These are phyloP conservation scores for Lagenaria siceraria DNA, from an alignment of 306 rosid genomes.

Conservation along the genomic window DNA sequence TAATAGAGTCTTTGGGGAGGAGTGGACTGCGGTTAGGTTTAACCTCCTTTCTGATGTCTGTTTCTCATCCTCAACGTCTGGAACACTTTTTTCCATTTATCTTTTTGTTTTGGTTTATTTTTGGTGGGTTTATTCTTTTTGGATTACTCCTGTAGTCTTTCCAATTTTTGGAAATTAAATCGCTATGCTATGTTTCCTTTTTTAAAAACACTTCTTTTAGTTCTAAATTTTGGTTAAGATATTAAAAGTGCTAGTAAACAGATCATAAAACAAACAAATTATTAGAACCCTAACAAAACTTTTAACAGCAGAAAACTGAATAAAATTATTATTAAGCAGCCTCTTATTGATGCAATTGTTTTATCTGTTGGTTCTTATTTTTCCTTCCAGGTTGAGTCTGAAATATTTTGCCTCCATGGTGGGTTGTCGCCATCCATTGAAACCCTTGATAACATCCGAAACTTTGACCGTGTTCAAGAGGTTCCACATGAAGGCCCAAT, in stretches of 20 bases:
- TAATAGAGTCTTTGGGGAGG: not conserved
- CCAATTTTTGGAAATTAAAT: not conserved
- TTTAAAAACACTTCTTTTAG: not conserved
- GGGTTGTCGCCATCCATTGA: slow-evolving; percentile 97
- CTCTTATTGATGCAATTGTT: not conserved
- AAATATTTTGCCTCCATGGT: slow-evolving; percentile 96
- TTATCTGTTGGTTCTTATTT: not conserved
- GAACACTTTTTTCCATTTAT: not conserved
- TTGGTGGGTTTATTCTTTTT: not conserved
- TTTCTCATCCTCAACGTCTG: not conserved
- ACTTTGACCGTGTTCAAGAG: slow-evolving; percentile 99
- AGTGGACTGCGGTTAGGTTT: not conserved
- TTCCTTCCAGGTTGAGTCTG: slow-evolving; percentile 75
- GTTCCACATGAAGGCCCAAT: slow-evolving; percentile 99
- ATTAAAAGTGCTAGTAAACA: not conserved
- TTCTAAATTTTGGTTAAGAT: not conserved
- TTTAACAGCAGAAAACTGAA: not conserved
- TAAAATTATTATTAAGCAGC: not conserved
- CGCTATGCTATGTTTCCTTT: not conserved
- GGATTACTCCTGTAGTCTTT: not conserved
- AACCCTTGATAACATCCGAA: slow-evolving; percentile 88
- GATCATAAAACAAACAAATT: not conserved
- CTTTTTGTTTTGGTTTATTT: not conserved
- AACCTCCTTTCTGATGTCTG: not conserved
- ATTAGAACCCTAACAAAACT: not conserved